These are phyloP conservation scores for Euphorbia peplus DNA, from an alignment of 345 rosid species.

Conservation along the genomic window DNA sequence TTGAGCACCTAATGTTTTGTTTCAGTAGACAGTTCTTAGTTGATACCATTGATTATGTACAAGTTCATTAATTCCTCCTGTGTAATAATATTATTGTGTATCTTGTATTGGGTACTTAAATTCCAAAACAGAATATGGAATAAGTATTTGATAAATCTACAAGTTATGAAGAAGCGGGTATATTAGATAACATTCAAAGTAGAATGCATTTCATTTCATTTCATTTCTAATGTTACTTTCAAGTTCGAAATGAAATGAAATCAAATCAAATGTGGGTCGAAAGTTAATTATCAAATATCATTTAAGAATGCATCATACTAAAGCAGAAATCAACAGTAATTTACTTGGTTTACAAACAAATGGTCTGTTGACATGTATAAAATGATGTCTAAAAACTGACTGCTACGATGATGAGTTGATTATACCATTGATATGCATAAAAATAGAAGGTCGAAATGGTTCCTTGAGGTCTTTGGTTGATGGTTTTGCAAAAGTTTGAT, in stretches of 20 bases:
- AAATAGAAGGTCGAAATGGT: too few species aligned
- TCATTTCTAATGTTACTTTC: too few species aligned
- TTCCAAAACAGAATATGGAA: too few species aligned
- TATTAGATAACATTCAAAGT: too few species aligned
- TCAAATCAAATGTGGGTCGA: not conserved
- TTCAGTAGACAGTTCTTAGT: not conserved
- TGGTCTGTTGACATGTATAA: not conserved
- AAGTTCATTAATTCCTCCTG: not conserved
- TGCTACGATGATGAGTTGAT: not conserved
- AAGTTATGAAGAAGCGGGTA: not conserved
- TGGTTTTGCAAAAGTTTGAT: too few species aligned
- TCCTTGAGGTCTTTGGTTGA: too few species aligned
- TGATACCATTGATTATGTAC: not conserved
- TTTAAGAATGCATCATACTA: not conserved
- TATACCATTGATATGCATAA: too few species aligned
- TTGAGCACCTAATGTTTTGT: not conserved
- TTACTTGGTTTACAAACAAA: not conserved
- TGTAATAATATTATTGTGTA: not conserved
- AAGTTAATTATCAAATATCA: not conserved
- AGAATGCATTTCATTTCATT: too few species aligned
- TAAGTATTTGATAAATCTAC: not conserved
- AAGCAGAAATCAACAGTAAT: not conserved
- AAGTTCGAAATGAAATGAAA: too few species aligned
- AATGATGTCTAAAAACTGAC: not conserved
- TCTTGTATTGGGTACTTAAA: not conserved